Evolutionary conservation across 163 green algal genomes (phyloP), one percentile per base, ranked within the genome.

Genomic region (Scenedesmus sp.): DNA sequence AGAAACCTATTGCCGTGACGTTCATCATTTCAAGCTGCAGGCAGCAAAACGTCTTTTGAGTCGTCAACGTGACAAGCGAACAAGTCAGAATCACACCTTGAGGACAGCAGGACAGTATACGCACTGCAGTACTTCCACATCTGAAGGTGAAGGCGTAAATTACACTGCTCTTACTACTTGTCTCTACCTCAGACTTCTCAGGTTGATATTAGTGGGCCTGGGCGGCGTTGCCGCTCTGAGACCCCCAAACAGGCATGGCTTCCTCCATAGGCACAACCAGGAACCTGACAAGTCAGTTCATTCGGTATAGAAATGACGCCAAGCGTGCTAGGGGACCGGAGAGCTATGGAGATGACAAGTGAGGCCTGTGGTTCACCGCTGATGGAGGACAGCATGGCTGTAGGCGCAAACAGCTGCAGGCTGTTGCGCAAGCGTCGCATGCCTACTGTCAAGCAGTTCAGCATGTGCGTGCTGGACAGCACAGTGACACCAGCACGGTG

Each of bases 221-320:
- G 30, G 65, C 65, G 65, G 65, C 65, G 30, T 76, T 40, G 65
- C 65, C 65, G 65, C 65, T 76, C 65, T 76, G 65, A 30, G 26
- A 76, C 7, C 65, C 65, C 65, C 7, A 76, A 18, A 49, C 78
- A 89, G 83, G 56, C n/a, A 86, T 68, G 81, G 35, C 49, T 65
- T 37, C 44, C 30, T 53, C 87, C 9, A 90, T 93, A 76, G 93
- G 93, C 2, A 92, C 85, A 1, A 94, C 92, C 0, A 51, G 92
- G 20, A 95, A 94, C 88, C 82, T 95, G 7, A 95, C 93, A 3
- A 61, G 85, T 26, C 93, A 95, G 68, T 95, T 95, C 43, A 76
- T 95, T 20, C 80, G 89, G 1, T 85, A 93, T 61, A 73, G 93
- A 30, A 94, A 92, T 86, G 92, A 94, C 33, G 81, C 92, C 24